phyloP scores from a whole-genome alignment of 345 rosid species.

The Geranium rotundifolium region DNA sequence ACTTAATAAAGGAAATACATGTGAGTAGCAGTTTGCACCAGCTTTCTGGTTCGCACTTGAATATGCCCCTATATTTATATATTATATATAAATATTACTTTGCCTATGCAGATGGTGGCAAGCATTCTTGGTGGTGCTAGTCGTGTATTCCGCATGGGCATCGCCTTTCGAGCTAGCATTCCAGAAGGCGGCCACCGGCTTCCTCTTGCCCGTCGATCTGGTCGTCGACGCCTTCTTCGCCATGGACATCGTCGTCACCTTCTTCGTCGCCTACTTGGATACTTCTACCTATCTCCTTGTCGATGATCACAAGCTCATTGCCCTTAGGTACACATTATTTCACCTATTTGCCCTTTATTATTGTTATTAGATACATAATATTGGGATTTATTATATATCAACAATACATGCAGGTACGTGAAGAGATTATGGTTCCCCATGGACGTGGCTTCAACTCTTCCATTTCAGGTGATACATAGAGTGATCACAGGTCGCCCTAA shows the following conservation, averaged over 20 bases:
- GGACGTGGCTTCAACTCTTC: constrained; percentile 69
- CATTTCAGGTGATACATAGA: constrained; percentile 51
- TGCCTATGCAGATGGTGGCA: constrained; percentile 59
- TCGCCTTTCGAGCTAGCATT: constrained; percentile 69
- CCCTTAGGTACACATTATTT: constrained; percentile 41
- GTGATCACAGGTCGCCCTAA: constrained; percentile 25
- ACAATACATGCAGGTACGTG: constrained; percentile 34
- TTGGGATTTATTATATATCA: too few species aligned
- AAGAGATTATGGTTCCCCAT: constrained; percentile 63
- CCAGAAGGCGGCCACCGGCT: constrained; percentile 37
- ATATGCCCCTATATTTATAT: too few species aligned
- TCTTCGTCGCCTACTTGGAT: constrained; percentile 72
- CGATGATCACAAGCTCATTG: constrained; percentile 58
- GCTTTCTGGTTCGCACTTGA: too few species aligned
- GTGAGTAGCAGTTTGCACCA: too few species aligned
- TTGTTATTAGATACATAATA: too few species aligned
- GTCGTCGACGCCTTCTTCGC: constrained; percentile 67
- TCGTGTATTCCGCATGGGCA: constrained; percentile 80
- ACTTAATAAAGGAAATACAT: too few species aligned
- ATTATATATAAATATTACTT: too few species aligned
- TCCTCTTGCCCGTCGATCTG: constrained; percentile 49
- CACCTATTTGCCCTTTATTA: constrained; percentile 4
- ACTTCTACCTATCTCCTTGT: constrained; percentile 57
- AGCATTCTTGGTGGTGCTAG: constrained; percentile 66
- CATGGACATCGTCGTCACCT: constrained; percentile 67